Evolutionary conservation across 1,139 yeast genomes (phyloP).

Genomic region (Tardiomyces digboiensis): DNA sequence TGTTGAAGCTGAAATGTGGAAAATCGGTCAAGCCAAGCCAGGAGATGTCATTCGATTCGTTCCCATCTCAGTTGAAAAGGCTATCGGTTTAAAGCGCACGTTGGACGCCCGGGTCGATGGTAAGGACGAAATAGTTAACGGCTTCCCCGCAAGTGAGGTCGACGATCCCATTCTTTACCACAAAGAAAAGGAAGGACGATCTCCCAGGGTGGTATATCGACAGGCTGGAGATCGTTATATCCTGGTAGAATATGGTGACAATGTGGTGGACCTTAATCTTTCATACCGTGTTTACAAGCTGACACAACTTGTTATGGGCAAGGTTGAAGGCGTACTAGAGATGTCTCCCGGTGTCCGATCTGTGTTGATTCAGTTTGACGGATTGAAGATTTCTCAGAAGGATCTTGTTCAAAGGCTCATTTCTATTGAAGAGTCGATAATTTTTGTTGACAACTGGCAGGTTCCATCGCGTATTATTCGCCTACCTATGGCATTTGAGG

Average conservation of each 20-base stretch:
- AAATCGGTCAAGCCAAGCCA: slow-evolving; percentile 94
- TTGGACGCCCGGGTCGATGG: slow-evolving; percentile 39
- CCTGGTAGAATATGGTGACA: slow-evolving; percentile 87
- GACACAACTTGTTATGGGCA: slow-evolving; percentile 51
- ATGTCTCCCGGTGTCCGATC: slow-evolving; percentile 98
- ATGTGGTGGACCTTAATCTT: slow-evolving; percentile 73
- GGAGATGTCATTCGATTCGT: slow-evolving; percentile 77
- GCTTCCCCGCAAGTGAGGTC: not conserved
- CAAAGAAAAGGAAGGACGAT: slow-evolving; percentile 4
- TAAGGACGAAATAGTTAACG: slow-evolving; percentile 1
- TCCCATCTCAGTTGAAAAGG: slow-evolving; percentile 62
- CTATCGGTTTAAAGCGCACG: slow-evolving; percentile 47
- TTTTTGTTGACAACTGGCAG: slow-evolving; percentile 71
- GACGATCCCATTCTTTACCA: slow-evolving; percentile 9
- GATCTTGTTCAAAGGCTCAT: slow-evolving; percentile 53
- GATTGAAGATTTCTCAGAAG: slow-evolving; percentile 46
- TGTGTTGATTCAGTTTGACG: slow-evolving; percentile 76
- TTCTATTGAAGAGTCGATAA: slow-evolving; percentile 66
- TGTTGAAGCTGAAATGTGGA: slow-evolving; percentile 96
- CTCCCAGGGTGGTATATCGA: slow-evolving; percentile 72
- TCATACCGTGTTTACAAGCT: slow-evolving; percentile 79
- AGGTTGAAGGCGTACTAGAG: slow-evolving; percentile 72
- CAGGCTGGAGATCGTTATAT: slow-evolving; percentile 96
- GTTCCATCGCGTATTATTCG: slow-evolving; percentile 74
- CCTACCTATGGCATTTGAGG: slow-evolving; percentile 96